A percentile compares a stretch with the other conserved stretches of the same genome.
phyloP scores from a whole-genome alignment of 306 rosid genomes.

The Corylus avellana region DNA sequence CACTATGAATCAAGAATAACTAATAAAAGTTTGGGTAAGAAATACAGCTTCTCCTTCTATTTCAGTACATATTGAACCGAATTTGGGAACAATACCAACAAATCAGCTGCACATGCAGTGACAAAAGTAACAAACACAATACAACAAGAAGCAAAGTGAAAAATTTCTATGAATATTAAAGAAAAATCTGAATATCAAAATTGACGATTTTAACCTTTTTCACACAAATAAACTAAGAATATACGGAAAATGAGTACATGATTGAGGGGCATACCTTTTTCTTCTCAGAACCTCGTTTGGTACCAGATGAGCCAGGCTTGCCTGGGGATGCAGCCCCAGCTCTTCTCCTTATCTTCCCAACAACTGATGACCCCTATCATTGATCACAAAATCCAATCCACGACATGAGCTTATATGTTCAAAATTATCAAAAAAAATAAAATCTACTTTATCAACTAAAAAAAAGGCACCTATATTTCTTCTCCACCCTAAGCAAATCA shows the following conservation, averaged over 20 bases:
- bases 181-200: neutral
- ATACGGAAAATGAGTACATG: neutral
- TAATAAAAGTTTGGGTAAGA: neutral
- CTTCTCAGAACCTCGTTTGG: slow-evolving; percentile 75
- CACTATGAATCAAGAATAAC: neutral
- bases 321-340: slow-evolving; percentile 50
- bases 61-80: neutral
- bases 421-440: neutral
- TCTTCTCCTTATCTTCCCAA: slow-evolving; percentile 74
- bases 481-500: neutral
- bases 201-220: neutral
- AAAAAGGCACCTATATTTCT: neutral
- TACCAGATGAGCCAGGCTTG: slow-evolving; percentile 53
- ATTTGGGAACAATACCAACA: neutral
- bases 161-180: neutral
- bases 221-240: neutral
- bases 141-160: neutral
- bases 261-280: slow-evolving; percentile 55
- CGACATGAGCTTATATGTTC: slow-evolving; percentile 15
- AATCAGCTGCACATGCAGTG: neutral
- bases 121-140: neutral
- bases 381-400: slow-evolving; percentile 21
- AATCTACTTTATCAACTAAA: neutral
- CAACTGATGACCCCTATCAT: slow-evolving; percentile 65
- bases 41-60: neutral